Percentiles rank a stretch among this genome's conserved stretches.
Evolutionary conservation across 2,329 filamentous ascomycete species (phyloP).

Genomic region (Xylaria sp.): DNA sequence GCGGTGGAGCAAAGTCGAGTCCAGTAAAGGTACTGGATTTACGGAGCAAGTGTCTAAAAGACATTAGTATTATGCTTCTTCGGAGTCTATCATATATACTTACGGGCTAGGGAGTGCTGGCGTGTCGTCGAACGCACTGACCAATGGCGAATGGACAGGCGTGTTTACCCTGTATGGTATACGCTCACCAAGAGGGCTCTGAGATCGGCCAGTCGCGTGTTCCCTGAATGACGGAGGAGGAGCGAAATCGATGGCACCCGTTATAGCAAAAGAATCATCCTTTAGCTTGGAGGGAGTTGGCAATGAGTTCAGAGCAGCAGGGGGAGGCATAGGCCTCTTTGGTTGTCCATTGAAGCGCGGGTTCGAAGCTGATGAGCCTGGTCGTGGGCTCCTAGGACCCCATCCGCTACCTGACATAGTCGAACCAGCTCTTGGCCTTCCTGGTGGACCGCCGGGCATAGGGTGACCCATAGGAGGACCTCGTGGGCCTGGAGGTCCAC

Average conservation of each 20-base stretch:
- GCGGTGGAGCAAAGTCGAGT: slow-evolving; percentile 83
- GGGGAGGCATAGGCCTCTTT: slow-evolving; percentile 71
- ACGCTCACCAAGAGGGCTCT: slow-evolving; percentile 71
- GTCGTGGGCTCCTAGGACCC: slow-evolving; percentile 49
- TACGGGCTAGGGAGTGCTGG: slow-evolving; percentile 88
- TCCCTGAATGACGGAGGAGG: slow-evolving; percentile 76
- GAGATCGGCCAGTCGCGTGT: slow-evolving; percentile 73
- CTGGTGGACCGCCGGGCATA: slow-evolving; percentile 59
- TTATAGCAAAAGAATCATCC: slow-evolving; percentile 79
- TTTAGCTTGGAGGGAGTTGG: slow-evolving; percentile 87
- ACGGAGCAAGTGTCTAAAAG: slow-evolving; percentile 72
- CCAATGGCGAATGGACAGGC: slow-evolving; percentile 79
- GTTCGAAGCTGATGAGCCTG: slow-evolving; percentile 56
- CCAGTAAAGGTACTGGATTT: slow-evolving; percentile 82
- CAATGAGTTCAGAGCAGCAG: slow-evolving; percentile 75
- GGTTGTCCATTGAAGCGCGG: slow-evolving; percentile 55
- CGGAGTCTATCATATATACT: slow-evolving; percentile 56
- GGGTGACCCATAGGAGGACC: slow-evolving; percentile 51
- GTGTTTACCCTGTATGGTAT: slow-evolving; percentile 79
- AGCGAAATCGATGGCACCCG: slow-evolving; percentile 82
- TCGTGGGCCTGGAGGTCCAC: slow-evolving; percentile 46
- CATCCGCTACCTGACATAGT: slow-evolving; percentile 55
- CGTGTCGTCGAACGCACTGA: slow-evolving; percentile 87
- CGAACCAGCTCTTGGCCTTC: slow-evolving; percentile 56
- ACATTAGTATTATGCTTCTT: slow-evolving; percentile 42